A percentile compares a stretch with the other conserved stretches of the same genome.
phyloP scores from a whole-genome alignment of 305 asterid species.

The Fraxinus baroniana region DNA sequence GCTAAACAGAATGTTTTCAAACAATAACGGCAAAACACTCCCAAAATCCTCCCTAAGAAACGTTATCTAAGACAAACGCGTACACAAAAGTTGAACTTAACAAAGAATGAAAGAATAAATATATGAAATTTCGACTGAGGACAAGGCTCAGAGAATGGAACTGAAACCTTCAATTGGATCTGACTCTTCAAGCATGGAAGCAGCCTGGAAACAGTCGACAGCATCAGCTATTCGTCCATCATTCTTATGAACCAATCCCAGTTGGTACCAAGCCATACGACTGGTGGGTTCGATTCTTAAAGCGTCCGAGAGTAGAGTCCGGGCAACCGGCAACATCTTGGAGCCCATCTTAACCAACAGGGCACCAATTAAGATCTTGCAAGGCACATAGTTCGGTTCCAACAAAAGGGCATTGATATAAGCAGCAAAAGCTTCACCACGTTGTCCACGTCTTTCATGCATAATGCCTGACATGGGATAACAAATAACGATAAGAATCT shows the following conservation, averaged over 20 bases:
- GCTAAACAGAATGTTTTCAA: background rate
- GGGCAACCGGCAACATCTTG: slow-evolving; percentile 74
- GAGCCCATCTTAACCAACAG: slow-evolving; percentile 56
- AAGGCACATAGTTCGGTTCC: slow-evolving; percentile 76
- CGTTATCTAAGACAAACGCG: background rate
- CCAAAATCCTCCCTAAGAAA: background rate
- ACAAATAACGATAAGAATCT: slow-evolving; percentile 6
- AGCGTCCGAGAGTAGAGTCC: slow-evolving; percentile 85
- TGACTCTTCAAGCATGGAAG: slow-evolving; percentile 86
- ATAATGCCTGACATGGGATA: slow-evolving; percentile 53
- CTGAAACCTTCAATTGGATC: slow-evolving; percentile 83
- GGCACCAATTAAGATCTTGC: slow-evolving; percentile 70
- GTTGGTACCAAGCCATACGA: slow-evolving; percentile 76
- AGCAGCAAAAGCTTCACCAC: slow-evolving; percentile 57
- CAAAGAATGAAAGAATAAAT: slow-evolving; percentile 53
- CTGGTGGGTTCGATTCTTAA: slow-evolving; percentile 79
- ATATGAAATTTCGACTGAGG: background rate
- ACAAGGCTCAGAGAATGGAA: slow-evolving; percentile 46
- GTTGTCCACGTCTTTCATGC: slow-evolving; percentile 65
- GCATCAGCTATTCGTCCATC: slow-evolving; percentile 88
- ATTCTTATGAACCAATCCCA: slow-evolving; percentile 80
- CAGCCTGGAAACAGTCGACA: slow-evolving; percentile 94
- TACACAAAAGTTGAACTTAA: slow-evolving; percentile 2
- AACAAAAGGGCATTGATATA: slow-evolving; percentile 63
- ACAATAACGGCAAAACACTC: background rate